These are phyloP conservation scores for Trifolium fragiferum DNA, from an alignment of 306 rosid species.

Conservation along the genomic window DNA sequence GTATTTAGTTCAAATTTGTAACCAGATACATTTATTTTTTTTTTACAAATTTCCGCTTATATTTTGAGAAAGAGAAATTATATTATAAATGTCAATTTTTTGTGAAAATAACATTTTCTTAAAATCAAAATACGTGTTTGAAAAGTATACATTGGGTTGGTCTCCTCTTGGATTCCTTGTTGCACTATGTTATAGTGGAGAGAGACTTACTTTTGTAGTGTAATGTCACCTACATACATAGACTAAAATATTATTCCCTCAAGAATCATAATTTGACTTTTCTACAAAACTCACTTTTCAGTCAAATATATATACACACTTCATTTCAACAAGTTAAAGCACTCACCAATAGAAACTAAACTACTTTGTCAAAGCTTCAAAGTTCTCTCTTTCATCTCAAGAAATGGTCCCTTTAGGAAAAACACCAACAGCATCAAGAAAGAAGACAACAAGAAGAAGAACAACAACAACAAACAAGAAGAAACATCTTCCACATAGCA, in stretches of 20 bases:
- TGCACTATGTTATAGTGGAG: constrained; percentile 17
- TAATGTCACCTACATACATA: neutral
- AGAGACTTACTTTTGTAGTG: constrained; percentile 28
- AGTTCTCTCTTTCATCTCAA: neutral
- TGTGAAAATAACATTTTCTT: too few relatives aligned
- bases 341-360: constrained; percentile 31
- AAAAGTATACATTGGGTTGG: neutral
- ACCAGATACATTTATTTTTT: too few relatives aligned
- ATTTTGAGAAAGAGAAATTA: too few relatives aligned
- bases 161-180: constrained; percentile 7
- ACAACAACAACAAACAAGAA: constrained; percentile 45
- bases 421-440: constrained; percentile 38
- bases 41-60: too few relatives aligned
- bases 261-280: constrained; percentile 41
- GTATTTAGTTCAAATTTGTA: too few relatives aligned
- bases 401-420: constrained; percentile 60
- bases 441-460: constrained; percentile 33
- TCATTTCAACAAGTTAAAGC: constrained; percentile 18
- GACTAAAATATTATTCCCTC: constrained; percentile 31
- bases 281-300: constrained; percentile 46
- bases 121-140: neutral
- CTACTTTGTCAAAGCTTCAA: neutral
- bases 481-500: constrained; percentile 11
- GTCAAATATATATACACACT: constrained; percentile 41
- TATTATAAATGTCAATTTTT: too few relatives aligned